phyloP scores from a whole-genome alignment of 225 moss, liverwort and hornwort species.

The Antitrichia curtipendula region DNA sequence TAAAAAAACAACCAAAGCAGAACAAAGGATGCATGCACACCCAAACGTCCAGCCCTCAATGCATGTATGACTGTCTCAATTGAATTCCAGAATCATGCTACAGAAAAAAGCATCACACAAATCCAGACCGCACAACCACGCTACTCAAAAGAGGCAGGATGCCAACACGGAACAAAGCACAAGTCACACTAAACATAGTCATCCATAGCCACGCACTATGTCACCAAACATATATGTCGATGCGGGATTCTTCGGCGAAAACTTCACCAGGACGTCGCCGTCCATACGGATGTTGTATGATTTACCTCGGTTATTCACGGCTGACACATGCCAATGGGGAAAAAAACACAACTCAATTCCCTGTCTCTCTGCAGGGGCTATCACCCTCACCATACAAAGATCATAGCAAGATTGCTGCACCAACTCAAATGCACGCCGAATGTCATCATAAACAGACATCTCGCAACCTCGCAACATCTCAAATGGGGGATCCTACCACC shows the following conservation, averaged over 20 bases:
- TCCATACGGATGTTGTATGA: conserved; percentile 93
- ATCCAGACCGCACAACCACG: not conserved
- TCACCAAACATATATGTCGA: conserved; percentile 83
- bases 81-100: not conserved
- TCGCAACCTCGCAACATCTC: too few species aligned
- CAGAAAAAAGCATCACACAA: not conserved
- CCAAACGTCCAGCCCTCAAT: too few species aligned
- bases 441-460: not conserved
- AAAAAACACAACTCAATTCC: not conserved
- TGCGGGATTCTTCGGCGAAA: conserved; percentile 84
- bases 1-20: not conserved
- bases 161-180: not conserved
- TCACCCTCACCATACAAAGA: not conserved
- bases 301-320: conserved; percentile 52
- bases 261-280: conserved; percentile 83
- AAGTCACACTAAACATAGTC: not conserved
- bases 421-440: not conserved
- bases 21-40: not conserved
- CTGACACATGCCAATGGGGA: conserved; percentile 11
- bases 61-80: too few species aligned
- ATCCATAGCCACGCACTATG: conserved; percentile 26
- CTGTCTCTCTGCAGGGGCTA: not conserved
- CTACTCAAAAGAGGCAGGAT: not conserved
- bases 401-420: not conserved
- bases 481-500: not conserved